These are phyloP conservation scores for Thalia dealbata DNA, from an alignment of 176 grass and related monocot genomes.

Conservation along the genomic window DNA sequence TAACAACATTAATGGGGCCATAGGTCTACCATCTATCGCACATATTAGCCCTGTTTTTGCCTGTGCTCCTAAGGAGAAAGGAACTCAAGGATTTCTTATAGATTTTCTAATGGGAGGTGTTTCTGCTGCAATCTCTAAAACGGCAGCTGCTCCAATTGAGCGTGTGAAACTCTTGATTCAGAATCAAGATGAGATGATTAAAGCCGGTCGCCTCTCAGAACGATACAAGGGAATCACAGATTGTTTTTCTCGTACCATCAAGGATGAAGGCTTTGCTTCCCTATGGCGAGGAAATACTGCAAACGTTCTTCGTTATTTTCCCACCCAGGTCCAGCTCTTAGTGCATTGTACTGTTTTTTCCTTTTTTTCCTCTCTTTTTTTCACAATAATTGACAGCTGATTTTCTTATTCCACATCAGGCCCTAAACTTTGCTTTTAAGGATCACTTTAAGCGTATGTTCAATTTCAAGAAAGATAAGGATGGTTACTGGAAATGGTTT, in stretches of 20 bases:
- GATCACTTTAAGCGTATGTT: conserved; percentile 16
- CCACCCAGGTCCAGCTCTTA: not conserved
- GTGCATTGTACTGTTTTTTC: too few species aligned
- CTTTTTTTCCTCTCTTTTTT: too few species aligned
- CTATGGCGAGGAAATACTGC: conserved; percentile 14
- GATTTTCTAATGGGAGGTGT: conserved; percentile 16
- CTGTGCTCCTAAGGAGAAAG: conserved; percentile 7
- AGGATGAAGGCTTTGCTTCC: not conserved
- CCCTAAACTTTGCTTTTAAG: conserved; percentile 18
- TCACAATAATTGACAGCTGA: too few species aligned
- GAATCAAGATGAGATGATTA: conserved; percentile 19
- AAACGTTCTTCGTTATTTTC: conserved; percentile 20
- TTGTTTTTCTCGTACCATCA: conserved; percentile 7
- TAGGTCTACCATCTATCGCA: too few species aligned
- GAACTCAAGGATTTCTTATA: not conserved
- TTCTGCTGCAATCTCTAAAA: conserved; percentile 14
- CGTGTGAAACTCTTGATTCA: conserved; percentile 11
- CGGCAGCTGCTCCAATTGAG: not conserved
- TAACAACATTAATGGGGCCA: too few species aligned
- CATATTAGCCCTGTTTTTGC: not conserved
- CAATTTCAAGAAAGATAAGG: too few species aligned
- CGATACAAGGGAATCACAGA: conserved; percentile 13
- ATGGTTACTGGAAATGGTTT: too few species aligned
- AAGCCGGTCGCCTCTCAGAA: conserved; percentile 14
- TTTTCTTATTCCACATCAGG: not conserved